These are phyloP conservation scores for Colletotrichum navitas DNA, from an alignment of 2,329 filamentous ascomycete species.

Conservation along the genomic window DNA sequence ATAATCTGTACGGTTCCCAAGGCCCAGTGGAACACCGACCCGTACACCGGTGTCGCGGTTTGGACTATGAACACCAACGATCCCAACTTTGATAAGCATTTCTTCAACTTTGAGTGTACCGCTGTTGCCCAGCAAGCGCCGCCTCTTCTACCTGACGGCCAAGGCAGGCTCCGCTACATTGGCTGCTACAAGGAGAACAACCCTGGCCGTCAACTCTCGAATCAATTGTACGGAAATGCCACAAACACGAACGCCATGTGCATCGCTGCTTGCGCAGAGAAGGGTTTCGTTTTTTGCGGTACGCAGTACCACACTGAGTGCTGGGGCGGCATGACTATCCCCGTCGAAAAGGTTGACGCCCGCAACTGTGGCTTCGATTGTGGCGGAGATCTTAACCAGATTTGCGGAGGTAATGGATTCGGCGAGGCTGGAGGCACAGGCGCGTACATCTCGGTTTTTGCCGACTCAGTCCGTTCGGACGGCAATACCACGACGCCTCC, in stretches of 20 bases:
- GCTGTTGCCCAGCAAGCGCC: slow-evolving; percentile 66
- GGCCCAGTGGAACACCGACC: slow-evolving; percentile 67
- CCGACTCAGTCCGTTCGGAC: slow-evolving; percentile 50
- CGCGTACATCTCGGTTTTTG: slow-evolving; percentile 63
- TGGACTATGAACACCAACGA: slow-evolving; percentile 73
- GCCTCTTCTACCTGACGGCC: slow-evolving; percentile 58
- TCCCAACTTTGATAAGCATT: slow-evolving; percentile 63
- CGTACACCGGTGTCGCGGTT: slow-evolving; percentile 60
- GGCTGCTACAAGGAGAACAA: slow-evolving; percentile 70
- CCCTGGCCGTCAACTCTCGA: slow-evolving; percentile 63
- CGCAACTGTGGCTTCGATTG: slow-evolving; percentile 66
- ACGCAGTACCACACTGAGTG: slow-evolving; percentile 66
- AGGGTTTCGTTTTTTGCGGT: slow-evolving; percentile 58
- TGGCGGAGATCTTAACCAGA: slow-evolving; percentile 60
- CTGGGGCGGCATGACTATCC: slow-evolving; percentile 65
- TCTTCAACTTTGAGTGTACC: slow-evolving; percentile 64
- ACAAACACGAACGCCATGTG: slow-evolving; percentile 60
- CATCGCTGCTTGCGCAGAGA: slow-evolving; percentile 56
- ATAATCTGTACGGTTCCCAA: slow-evolving; percentile 69
- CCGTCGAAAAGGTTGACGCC: slow-evolving; percentile 57
- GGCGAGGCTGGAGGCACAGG: slow-evolving; percentile 48
- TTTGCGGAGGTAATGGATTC: slow-evolving; percentile 65
- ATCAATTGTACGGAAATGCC: slow-evolving; percentile 55
- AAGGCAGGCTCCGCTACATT: slow-evolving; percentile 63
- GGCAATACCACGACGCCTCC: slow-evolving; percentile 47